Evolutionary conservation across 148 eudicot genomes (phyloP).

Genomic region (Rhododendron mucronatum): DNA sequence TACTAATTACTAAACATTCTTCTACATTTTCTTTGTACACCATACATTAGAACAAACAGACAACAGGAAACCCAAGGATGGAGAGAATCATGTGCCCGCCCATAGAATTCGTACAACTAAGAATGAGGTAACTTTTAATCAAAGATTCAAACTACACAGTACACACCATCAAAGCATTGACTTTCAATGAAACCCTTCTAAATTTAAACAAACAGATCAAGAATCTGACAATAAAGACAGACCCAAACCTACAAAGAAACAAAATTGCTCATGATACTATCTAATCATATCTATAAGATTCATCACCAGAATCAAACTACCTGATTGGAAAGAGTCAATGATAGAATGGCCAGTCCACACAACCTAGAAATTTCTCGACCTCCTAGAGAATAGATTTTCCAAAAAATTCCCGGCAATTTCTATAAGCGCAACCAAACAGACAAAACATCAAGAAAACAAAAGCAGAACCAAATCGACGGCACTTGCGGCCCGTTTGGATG

Average conservation of each 20-base stretch:
- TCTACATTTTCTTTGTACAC: no score
- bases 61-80: neutral
- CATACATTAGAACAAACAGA: neutral
- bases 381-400: neutral
- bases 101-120: no score
- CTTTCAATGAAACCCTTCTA: neutral
- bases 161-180: no score
- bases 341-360: neutral
- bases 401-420: neutral
- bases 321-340: no score
- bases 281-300: neutral
- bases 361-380: neutral
- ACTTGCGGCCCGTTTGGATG: no score
- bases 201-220: neutral
- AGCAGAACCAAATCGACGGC: neutral
- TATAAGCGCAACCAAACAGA: neutral
- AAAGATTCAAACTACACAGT: no score
- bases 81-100: neutral
- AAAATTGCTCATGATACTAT: neutral
- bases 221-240: neutral
- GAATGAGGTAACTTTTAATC: no score
- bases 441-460: neutral
- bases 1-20: no score
- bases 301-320: neutral
- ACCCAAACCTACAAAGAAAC: neutral